Percentiles rank a stretch among this genome's conserved stretches.
phyloP scores from a whole-genome alignment of 192 early-diverging fungal genomes.

The Coemansia sp. region DNA sequence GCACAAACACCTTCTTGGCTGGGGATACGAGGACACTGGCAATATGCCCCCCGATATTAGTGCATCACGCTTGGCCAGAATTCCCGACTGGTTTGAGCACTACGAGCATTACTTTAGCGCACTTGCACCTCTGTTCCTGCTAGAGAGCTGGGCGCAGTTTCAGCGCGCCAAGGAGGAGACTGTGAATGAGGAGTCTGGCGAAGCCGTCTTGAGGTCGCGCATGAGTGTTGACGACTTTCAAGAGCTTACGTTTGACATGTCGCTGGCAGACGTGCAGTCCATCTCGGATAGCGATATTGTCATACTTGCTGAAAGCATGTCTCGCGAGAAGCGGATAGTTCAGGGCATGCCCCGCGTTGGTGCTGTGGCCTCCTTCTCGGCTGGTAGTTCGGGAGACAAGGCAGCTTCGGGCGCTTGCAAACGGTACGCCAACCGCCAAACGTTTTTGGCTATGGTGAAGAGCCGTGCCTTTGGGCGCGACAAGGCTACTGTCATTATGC shows the following conservation, averaged over 20 bases:
- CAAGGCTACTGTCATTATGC: constrained; percentile 24
- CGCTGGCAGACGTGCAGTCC: constrained; percentile 33
- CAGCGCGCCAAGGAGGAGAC: constrained; percentile 65
- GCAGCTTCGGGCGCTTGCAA: neutral
- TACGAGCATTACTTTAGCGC: constrained; percentile 56
- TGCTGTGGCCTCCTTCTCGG: neutral
- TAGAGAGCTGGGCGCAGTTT: constrained; percentile 85
- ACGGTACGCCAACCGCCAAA: constrained; percentile 15
- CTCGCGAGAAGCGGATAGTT: constrained; percentile 20
- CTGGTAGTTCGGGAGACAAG: neutral
- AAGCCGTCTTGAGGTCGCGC: constrained; percentile 49
- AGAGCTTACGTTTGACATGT: constrained; percentile 59
- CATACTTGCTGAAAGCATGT: constrained; percentile 47
- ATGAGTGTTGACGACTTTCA: constrained; percentile 70
- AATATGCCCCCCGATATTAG: constrained; percentile 54
- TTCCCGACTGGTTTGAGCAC: constrained; percentile 60
- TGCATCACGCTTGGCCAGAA: constrained; percentile 18
- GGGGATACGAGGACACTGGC: constrained; percentile 54
- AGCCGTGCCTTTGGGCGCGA: constrained; percentile 17
- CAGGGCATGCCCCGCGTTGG: constrained; percentile 10
- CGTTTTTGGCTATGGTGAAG: constrained; percentile 44
- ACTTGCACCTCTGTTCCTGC: constrained; percentile 78
- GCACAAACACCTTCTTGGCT: constrained; percentile 59
- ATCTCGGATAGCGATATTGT: constrained; percentile 63
- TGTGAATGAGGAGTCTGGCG: constrained; percentile 16